Evolutionary conservation across 2,329 filamentous ascomycete genomes (phyloP), one percentile per base, ranked within the genome.

Genomic region (Aschersonia sp.): DNA sequence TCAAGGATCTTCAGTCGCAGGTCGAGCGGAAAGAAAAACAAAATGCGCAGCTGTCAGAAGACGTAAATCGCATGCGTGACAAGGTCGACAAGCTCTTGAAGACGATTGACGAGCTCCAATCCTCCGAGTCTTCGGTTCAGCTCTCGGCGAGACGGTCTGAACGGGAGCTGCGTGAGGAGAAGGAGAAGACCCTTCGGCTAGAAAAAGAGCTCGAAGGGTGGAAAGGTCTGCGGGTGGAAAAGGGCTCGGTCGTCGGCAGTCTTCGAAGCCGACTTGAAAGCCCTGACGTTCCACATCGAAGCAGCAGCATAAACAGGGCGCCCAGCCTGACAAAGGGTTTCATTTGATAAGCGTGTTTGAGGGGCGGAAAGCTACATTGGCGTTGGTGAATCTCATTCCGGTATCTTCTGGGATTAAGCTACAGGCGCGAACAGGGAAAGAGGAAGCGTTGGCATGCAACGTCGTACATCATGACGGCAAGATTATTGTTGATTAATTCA

Each of bases 21-120:
- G 84, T 98, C 54, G 88, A 95, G 44, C 86, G 92, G 56, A 87
- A 88, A 56, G 90, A 97, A 54, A 95, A 94, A 68, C 80, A 86
- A 56, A 87, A 89, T 57, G 60, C 72, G 5, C 83, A 92, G 59
- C 73, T 95, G 14, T 76, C 81, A 47, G 90, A 95, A 47, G 92
- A 97, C 58, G 76, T 95, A 49, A 72, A 74, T 54, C 85, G 90
- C 53, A 81, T 87, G 58, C 85, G 90, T 51, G 90, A 97, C 66
- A 94, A 92, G 71, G 79, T 88, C 51, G 87, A 92, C 54, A 87
- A 88, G 60, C 80, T 97, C 5, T 81, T 98, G 45, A 76, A 81
- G 59, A 87, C 87, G 1, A 95, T 98, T 56, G 90, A 97, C 60
- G 90, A 97, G 61, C 78, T 98, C 35, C 90, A 98, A 63, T 81